Percentiles rank a stretch among this genome's conserved stretches.
These are phyloP conservation scores for Periconia sp. DNA, from an alignment of 2,329 filamentous ascomycete genomes.

Conservation along the genomic window DNA sequence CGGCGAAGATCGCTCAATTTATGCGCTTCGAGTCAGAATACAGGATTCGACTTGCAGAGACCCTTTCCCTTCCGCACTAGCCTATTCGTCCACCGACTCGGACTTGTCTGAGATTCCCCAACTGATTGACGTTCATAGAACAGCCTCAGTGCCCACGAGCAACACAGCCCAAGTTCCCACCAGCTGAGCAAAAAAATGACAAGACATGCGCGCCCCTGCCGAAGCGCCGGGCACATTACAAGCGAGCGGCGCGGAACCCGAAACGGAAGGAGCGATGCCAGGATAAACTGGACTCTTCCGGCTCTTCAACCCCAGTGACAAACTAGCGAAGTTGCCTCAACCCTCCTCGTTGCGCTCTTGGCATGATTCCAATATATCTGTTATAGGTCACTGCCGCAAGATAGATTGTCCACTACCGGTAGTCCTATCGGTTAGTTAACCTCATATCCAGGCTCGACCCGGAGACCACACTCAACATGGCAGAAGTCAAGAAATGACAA, in stretches of 20 bases:
- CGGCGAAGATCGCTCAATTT: too few species aligned
- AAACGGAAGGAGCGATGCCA: slow-evolving; percentile 15
- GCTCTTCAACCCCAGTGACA: background rate
- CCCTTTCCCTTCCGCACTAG: too few species aligned
- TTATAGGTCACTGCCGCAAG: background rate
- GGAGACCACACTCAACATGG: slow-evolving; percentile 11
- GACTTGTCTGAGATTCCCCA: too few species aligned
- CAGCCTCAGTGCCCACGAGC: too few species aligned
- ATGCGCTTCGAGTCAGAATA: too few species aligned
- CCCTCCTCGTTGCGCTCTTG: background rate
- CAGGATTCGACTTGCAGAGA: too few species aligned
- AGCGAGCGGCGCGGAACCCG: slow-evolving; percentile 2
- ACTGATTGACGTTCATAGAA: too few species aligned
- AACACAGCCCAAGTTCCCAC: too few species aligned
- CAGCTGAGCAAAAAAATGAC: too few species aligned
- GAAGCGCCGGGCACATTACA: slow-evolving; percentile 3
- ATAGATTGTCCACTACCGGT: slow-evolving; percentile 2
- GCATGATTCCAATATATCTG: background rate
- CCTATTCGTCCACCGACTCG: too few species aligned
- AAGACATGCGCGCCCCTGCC: background rate
- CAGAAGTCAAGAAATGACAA: slow-evolving; percentile 27
- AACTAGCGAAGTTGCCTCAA: background rate
- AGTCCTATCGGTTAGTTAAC: slow-evolving; percentile 12
- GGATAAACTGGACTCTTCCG: slow-evolving; percentile 10
- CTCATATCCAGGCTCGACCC: slow-evolving; percentile 3